phyloP scores from a whole-genome alignment of 345 rosid genomes.

The Populus pruinosa region DNA sequence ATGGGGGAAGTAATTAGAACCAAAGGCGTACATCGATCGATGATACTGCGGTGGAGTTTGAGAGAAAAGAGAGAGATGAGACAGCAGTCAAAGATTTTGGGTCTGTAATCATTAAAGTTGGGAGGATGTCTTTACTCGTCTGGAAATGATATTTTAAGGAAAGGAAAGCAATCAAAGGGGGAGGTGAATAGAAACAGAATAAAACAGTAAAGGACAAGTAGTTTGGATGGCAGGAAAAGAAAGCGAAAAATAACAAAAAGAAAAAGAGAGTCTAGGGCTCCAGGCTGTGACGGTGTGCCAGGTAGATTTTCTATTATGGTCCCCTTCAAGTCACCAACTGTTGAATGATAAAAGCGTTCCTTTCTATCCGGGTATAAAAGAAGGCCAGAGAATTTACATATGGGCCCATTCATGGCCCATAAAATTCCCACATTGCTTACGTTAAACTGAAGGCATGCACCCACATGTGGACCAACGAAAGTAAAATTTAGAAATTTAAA shows the following conservation, averaged over 20 bases:
- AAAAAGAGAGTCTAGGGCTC: slow-evolving; percentile 13
- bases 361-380: slow-evolving; percentile 16
- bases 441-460: background rate
- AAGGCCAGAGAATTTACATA: background rate
- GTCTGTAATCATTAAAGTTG: slow-evolving; percentile 34
- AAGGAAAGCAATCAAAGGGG: slow-evolving; percentile 11
- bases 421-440: background rate
- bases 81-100: slow-evolving; percentile 37
- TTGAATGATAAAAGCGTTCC: slow-evolving; percentile 41
- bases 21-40: background rate
- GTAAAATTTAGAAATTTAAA: background rate
- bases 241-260: background rate
- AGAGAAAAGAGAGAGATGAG: background rate
- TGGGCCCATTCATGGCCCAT: background rate
- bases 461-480: background rate
- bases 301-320: slow-evolving; percentile 29
- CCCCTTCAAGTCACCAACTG: slow-evolving; percentile 28
- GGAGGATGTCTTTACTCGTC: slow-evolving; percentile 26
- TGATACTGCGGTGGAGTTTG: background rate
- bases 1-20: background rate
- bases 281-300: slow-evolving; percentile 32
- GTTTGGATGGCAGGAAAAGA: slow-evolving; percentile 25
- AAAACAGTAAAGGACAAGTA: slow-evolving; percentile 34
- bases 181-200: background rate
- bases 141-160: slow-evolving; percentile 49